Evolutionary conservation across 257 asterid species (phyloP).

Genomic region (Solanum habrochaites): DNA sequence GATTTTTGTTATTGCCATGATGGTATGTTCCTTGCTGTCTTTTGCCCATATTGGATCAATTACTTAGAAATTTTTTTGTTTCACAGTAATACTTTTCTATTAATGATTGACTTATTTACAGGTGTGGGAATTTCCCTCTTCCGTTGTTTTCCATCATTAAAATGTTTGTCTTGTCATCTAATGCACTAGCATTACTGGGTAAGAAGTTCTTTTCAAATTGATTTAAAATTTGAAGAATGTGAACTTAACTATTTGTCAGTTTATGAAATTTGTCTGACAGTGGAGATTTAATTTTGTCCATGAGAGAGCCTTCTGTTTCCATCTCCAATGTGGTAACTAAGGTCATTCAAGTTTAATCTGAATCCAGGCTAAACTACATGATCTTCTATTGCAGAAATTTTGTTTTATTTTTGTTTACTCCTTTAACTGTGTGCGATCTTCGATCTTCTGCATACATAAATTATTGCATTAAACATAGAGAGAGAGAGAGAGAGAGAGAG

Average conservation of each 20-base stretch:
- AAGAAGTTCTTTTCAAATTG: background rate
- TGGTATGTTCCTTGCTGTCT: slow-evolving; percentile 36
- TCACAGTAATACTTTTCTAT: background rate
- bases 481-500: no score
- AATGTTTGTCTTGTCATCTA: slow-evolving; percentile 73
- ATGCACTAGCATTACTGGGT: slow-evolving; percentile 74
- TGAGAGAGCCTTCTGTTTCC: background rate
- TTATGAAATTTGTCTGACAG: background rate
- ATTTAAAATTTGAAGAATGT: background rate
- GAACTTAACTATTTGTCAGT: background rate
- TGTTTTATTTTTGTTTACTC: no score
- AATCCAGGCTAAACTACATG: no score
- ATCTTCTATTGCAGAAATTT: no score
- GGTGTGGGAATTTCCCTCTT: slow-evolving; percentile 86
- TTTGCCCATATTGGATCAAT: background rate
- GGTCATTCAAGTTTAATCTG: background rate
- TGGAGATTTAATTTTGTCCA: background rate
- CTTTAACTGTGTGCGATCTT: no score
- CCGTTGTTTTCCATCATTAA: slow-evolving; percentile 53
- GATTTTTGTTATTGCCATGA: slow-evolving; percentile 63
- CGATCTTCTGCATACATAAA: no score
- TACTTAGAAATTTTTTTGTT: background rate
- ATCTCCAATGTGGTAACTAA: background rate
- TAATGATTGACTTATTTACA: slow-evolving; percentile 10
- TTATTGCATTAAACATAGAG: no score